Percentiles rank a stretch among this genome's conserved stretches.
These are phyloP conservation scores for Castanea mollissima DNA, from an alignment of 306 rosid species.

Conservation along the genomic window DNA sequence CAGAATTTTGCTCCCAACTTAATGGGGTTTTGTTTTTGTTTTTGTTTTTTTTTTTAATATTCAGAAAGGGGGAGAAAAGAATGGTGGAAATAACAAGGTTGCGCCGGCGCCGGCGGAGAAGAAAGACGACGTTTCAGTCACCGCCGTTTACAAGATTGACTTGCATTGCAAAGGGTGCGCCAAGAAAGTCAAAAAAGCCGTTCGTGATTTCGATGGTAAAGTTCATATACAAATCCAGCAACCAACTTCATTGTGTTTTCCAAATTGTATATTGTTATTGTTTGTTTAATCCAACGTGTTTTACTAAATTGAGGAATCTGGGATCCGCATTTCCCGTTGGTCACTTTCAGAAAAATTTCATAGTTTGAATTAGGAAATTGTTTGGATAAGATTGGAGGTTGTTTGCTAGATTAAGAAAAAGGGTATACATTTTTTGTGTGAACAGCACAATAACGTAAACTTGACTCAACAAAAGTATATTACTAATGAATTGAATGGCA, in stretches of 20 bases:
- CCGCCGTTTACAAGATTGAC: slow-evolving; percentile 59
- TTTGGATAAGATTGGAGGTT: too few relatives aligned
- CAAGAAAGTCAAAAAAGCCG: slow-evolving; percentile 54
- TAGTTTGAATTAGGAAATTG: too few relatives aligned
- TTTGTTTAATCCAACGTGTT: not conserved
- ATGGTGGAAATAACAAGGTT: slow-evolving; percentile 60
- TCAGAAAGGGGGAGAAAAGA: slow-evolving; percentile 38
- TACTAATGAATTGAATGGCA: not conserved
- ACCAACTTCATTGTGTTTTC: not conserved
- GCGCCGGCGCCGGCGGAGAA: slow-evolving; percentile 15
- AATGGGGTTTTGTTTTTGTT: not conserved
- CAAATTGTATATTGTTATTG: not conserved
- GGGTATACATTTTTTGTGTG: too few relatives aligned
- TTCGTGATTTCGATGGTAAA: slow-evolving; percentile 53
- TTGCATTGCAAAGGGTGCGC: slow-evolving; percentile 84
- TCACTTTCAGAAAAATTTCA: too few relatives aligned
- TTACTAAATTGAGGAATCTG: too few relatives aligned
- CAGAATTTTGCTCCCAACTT: not conserved
- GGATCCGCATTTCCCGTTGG: too few relatives aligned
- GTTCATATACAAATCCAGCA: too few relatives aligned
- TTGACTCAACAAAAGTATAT: too few relatives aligned
- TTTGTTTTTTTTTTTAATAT: slow-evolving; percentile 16
- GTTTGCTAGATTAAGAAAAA: too few relatives aligned
- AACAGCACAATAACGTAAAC: too few relatives aligned
- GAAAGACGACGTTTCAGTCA: slow-evolving; percentile 37